phyloP scores from a whole-genome alignment of 208 protist genomes.

The Crithidia bombi region DNA sequence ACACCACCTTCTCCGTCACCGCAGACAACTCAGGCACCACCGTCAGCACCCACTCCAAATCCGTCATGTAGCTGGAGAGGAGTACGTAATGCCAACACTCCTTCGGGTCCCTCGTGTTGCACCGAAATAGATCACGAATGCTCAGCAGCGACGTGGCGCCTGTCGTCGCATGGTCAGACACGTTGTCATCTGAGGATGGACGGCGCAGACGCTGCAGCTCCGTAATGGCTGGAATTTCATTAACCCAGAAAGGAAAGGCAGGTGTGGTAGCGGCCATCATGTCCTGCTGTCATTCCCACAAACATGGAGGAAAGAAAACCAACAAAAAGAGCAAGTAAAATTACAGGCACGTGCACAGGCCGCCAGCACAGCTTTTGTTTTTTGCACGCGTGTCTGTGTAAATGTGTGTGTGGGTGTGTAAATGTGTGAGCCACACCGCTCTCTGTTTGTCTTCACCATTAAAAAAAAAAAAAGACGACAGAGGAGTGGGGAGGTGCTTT shows the following conservation, averaged over 20 bases:
- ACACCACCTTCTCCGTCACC: conserved; percentile 36
- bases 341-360: no score
- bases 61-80: conserved; percentile 75
- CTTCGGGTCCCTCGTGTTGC: conserved; percentile 33
- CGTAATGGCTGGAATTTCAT: conserved; percentile 37
- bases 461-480: no score
- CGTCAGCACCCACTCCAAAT: conserved; percentile 63
- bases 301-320: no score
- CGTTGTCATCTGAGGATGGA: no score
- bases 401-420: no score
- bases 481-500: no score
- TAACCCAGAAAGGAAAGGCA: conserved; percentile 63
- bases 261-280: background rate
- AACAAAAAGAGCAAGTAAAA: no score
- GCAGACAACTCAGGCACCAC: conserved; percentile 42
- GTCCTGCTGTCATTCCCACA: background rate
- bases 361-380: no score
- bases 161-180: background rate
- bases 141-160: conserved; percentile 16
- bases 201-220: background rate
- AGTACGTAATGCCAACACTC: conserved; percentile 69
- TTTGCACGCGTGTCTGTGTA: no score
- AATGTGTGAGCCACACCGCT: no score
- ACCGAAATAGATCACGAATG: conserved; percentile 56
- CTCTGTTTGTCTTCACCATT: no score